A percentile compares a stretch with the other conserved stretches of the same genome.
phyloP scores from a whole-genome alignment of 495 filamentous ascomycete genomes.

The Chaetomium cochliodes region DNA sequence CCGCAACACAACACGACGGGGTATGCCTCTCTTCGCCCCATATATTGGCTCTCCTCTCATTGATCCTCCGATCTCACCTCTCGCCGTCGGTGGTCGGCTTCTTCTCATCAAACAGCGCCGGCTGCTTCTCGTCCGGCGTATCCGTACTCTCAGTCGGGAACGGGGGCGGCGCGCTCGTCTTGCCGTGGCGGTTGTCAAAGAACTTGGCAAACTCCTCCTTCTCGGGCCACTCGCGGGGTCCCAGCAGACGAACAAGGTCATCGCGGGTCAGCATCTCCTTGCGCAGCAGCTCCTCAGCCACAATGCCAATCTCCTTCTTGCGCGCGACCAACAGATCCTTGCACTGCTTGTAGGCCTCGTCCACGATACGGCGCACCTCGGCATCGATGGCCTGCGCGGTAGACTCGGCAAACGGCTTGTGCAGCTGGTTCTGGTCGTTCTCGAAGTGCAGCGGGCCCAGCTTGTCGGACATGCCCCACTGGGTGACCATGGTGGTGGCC shows the following conservation, averaged over 20 bases:
- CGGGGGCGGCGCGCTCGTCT: conserved; percentile 52
- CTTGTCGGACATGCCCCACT: conserved; percentile 95
- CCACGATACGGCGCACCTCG: conserved; percentile 86
- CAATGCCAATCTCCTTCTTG: conserved; percentile 81
- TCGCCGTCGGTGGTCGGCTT: conserved; percentile 10
- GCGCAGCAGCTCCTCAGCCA: conserved; percentile 86
- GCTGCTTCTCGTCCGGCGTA: conserved; percentile 28
- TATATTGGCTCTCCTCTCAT: neutral
- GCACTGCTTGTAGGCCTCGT: conserved; percentile 89
- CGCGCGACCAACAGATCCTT: conserved; percentile 75
- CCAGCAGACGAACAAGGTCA: conserved; percentile 85
- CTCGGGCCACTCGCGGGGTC: conserved; percentile 77
- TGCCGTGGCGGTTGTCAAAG: conserved; percentile 59
- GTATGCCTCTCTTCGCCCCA: neutral
- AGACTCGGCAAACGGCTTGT: conserved; percentile 94
- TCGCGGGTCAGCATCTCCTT: conserved; percentile 91
- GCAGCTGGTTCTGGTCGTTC: conserved; percentile 69
- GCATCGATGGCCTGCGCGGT: conserved; percentile 87
- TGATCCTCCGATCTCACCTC: neutral
- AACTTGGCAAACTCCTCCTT: conserved; percentile 89
- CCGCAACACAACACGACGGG: neutral
- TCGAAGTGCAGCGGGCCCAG: conserved; percentile 89
- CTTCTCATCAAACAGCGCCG: conserved; percentile 27
- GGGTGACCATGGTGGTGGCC: conserved; percentile 95
- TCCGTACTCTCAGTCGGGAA: conserved; percentile 51